Base-by-base conservation (phyloP, 108 stramenopile genomes). In the Epipyxis sp. region DNA sequence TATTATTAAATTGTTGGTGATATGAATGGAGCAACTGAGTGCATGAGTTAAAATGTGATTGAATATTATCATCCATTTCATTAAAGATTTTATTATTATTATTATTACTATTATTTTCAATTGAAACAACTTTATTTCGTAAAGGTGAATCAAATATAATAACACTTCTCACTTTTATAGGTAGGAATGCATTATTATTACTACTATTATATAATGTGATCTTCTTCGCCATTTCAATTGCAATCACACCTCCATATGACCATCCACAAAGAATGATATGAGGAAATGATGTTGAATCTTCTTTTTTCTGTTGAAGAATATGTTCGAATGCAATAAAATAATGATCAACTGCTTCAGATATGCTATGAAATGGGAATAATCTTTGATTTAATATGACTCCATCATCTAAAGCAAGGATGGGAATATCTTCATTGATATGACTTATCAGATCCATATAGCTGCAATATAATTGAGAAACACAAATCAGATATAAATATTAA, bases 161-260 rank as follows among this genome's bases (percentile, higher is more conserved):
- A 32, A 76, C 1, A 32, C 69, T 44, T n/a, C n/a, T n/a, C n/a
- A n/a, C n/a, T n/a, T n/a, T 50, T 50, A 20, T 13, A 50, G 6
- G 46, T 20, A 50, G 20, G 6, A 50, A 20, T 13, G 46, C 46
- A 13, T 50, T 50, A 20, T 13, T 20, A 50, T 50, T 20, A 50
- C 13, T 13, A 50, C 13, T 6, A 6, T 20, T 13, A 50, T 50
- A 20, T 6, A 74, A 13, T 6, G 71, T 32, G 6, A 6, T 37
- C 25, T 37, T 16, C 61, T 65, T 65, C 16, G 77, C 77, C 1
- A 59, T 59, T 41, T 68, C 77, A 3, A 35, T 1, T 40, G 77
- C 77, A 25, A 78, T 59, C 39, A 78, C 77, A n/a, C 77, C 77
- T 40, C 77, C 77, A 59, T 78, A 78, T 1, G 77, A 78, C 77